Evolutionary conservation across 306 rosid species (phyloP), one percentile per base, ranked within the genome.

Genomic region (Lithocarpus polystachyus): DNA sequence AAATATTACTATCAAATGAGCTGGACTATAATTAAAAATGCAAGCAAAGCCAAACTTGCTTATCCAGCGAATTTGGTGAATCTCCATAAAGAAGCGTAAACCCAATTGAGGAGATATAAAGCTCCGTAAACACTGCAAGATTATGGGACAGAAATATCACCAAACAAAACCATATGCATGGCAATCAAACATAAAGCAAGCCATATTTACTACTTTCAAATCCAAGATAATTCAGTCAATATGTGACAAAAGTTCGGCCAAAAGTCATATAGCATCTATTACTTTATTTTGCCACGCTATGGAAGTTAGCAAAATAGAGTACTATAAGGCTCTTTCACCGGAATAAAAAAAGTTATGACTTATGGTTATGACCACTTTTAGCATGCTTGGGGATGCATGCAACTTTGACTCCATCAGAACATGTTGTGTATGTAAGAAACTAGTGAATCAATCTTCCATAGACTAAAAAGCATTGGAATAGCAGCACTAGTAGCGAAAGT

Each of bases 11-110:
- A 20, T 5, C 22, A 75, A 24, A 7, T 19, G 68, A 60, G 24
- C 31, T 17, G 24, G 48, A 33, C 37, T 33, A 33, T 4, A 48
- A 73, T 1, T 43, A 33, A 76, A 2, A 64, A 5, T 19, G 23
- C 19, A 1, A 61, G 18, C 12, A 53, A 33, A 17, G 23, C 28
- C 3, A 4, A 18, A 68, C 83, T 52, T 72, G 79, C 84, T 75
- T 61, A 83, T 83, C 87, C 87, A 79, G n/a, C 22, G 87, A 40
- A 79, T 65, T 70, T 33, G 31, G 73, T 79, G 84, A 17, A 60
- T 65, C 52, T 79, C 87, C 23, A 67, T 75, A 71, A 79, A 83
- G 72, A 68, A 83, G 65, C 87, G 84, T 79, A 83, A 19, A 83
- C 56, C 87, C 87, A 79, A 24, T 79, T 83, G 35, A 83, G 53